phyloP scores from a whole-genome alignment of 2,329 filamentous ascomycete genomes.

The Colletotrichum chlorophyti region DNA sequence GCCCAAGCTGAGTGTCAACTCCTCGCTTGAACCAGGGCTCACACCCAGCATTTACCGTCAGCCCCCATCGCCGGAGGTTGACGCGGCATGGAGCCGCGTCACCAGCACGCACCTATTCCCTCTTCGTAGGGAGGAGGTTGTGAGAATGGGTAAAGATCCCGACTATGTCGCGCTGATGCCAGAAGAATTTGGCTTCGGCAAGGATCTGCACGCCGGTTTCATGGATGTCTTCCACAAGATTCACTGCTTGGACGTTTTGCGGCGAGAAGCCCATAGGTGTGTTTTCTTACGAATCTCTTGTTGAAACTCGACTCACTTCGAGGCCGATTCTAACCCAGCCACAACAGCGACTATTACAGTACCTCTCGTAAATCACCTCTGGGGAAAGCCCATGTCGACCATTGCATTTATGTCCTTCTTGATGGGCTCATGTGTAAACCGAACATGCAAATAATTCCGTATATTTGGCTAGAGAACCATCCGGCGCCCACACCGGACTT shows the following conservation, averaged over 20 bases:
- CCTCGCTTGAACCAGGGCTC: not conserved
- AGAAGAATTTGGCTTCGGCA: not conserved
- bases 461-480: not conserved
- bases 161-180: not conserved
- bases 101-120: not conserved
- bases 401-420: not conserved
- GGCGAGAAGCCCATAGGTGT: not conserved
- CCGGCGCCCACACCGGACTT: not conserved
- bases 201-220: not conserved
- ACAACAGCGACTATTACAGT: not conserved
- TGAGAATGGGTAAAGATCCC: not conserved
- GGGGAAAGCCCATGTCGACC: not conserved
- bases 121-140: not conserved
- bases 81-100: not conserved
- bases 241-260: not conserved
- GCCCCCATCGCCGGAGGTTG: not conserved
- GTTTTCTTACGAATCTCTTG: not conserved
- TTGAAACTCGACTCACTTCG: not conserved
- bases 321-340: not conserved
- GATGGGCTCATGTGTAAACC: not conserved
- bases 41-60: not conserved
- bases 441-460: not conserved
- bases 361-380: not conserved
- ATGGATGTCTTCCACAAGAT: not conserved
- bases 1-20: not conserved